Evolutionary conservation across 1,139 yeast species (phyloP), one percentile per base, ranked within the genome.

Genomic region (Pneumocystis canis): DNA sequence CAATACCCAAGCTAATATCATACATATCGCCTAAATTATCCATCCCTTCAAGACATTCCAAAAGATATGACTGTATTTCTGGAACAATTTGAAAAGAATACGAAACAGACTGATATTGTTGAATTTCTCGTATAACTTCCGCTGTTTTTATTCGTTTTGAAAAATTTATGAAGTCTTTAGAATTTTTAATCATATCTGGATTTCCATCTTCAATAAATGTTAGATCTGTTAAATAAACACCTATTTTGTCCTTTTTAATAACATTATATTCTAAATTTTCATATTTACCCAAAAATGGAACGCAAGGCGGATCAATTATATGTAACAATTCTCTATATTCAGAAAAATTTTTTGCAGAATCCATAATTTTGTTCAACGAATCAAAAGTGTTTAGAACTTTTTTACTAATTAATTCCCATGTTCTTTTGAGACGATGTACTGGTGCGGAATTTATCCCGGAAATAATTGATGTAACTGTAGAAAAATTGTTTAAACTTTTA

Each of bases 171-270:
- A 85, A 77, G 59, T 82, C 77, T 16, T 80, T 75, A 61, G 81
- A 82, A 71, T 85, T 59, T 31, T 62, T 61, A 16, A 89, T 75
- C 69, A 76, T 79, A 71, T 92, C 96, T 0, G 95, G 84, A 70
- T 90, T 92, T 58, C 97, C 97, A 70, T 89, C 96, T 60, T 82
- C 87, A n/a, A 89, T 84, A 71, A 92, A 92, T 11, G 97, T 88
- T 72, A 92, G 78, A 73, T 92, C 97, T 61, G 96, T 87, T 63
- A 92, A 75, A 72, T 84, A 88, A 53, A 92, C 95, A 32, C 97
- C 59, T 57, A 39, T n/a, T 20, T 9, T 11, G 14, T 11, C 14
- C n/a, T n/a, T n/a, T 39, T 30, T n/a, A 25, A 2, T 7, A 25
- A 20, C 5, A 18, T 1, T 47, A 9, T 25, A 25, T 47, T 25